Evolutionary conservation across 2,329 filamentous ascomycete species (phyloP).

Genomic region (Colletotrichum theobromicola): DNA sequence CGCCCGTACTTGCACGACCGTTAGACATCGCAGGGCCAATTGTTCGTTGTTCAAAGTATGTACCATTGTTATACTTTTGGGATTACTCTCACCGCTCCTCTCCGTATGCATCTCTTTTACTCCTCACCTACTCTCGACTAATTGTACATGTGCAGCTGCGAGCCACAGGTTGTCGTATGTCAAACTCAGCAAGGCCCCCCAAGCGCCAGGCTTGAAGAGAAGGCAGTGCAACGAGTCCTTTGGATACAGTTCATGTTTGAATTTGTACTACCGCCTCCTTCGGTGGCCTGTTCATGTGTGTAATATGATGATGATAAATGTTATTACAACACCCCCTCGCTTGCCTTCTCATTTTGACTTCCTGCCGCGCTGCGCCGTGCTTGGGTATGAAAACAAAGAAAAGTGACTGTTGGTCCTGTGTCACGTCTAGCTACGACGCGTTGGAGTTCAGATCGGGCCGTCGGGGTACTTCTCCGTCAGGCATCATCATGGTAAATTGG

Average conservation of each 20-base stretch:
- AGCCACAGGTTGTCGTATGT: background rate
- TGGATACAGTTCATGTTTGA: background rate
- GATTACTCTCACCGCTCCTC: background rate
- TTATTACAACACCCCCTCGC: constrained; percentile 2
- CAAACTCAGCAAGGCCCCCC: background rate
- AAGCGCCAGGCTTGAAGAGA: constrained; percentile 23
- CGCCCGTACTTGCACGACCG: rapidly evolving
- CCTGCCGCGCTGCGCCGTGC: constrained; percentile 2
- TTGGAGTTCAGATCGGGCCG: constrained; percentile 35
- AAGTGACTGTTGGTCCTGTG: background rate
- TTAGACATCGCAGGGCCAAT: background rate
- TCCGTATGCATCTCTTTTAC: background rate
- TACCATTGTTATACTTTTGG: background rate
- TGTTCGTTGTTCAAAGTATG: background rate
- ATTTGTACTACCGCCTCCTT: background rate
- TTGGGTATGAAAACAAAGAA: constrained; percentile 22
- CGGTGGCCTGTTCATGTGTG: background rate
- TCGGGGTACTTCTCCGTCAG: constrained; percentile 52
- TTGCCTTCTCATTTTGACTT: background rate
- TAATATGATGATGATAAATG: background rate
- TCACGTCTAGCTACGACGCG: constrained; percentile 2
- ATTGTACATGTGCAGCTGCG: background rate
- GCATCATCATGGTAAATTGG: constrained; percentile 56
- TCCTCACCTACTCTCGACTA: background rate
- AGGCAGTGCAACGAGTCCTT: background rate